Percentiles rank a stretch among this genome's conserved stretches.
phyloP scores from a whole-genome alignment of 306 rosid species.

The Rubus idaeus region DNA sequence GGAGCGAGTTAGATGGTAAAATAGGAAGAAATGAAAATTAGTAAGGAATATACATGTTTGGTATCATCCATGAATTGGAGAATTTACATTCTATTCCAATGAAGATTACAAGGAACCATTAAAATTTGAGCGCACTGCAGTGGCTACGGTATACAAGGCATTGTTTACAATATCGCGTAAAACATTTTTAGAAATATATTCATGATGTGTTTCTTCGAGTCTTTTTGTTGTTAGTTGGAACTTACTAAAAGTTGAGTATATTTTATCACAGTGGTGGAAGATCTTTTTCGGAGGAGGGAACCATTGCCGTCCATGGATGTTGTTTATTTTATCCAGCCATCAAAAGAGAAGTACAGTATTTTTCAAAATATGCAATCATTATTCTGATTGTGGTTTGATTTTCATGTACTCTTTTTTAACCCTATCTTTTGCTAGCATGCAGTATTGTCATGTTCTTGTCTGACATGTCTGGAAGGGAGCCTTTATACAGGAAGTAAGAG shows the following conservation, averaged over 20 bases:
- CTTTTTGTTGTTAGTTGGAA: conserved; percentile 5
- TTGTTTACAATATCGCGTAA: conserved; percentile 8
- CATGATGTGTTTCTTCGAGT: background rate
- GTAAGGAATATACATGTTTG: background rate
- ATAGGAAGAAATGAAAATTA: background rate
- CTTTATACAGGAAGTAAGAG: conserved; percentile 84
- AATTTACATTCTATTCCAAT: background rate
- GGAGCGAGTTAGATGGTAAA: background rate
- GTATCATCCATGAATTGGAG: background rate
- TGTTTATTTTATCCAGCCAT: conserved; percentile 86
- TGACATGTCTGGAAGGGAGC: conserved; percentile 99
- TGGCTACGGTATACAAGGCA: conserved; percentile 1
- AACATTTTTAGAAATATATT: background rate
- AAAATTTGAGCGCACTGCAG: background rate
- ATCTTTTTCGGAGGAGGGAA: conserved; percentile 91
- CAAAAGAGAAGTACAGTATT: conserved; percentile 75
- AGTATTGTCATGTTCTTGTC: conserved; percentile 93
- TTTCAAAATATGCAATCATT: background rate
- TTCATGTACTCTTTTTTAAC: conserved; percentile 25
- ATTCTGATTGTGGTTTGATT: background rate
- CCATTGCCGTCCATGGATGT: conserved; percentile 94
- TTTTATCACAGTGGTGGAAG: conserved; percentile 87
- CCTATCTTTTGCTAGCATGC: conserved; percentile 70
- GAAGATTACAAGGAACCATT: background rate
- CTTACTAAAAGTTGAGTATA: conserved; percentile 15